These are phyloP conservation scores for Paxillus ammoniavirescens DNA, from an alignment of 768 basidiomycete genomes.

Conservation along the genomic window DNA sequence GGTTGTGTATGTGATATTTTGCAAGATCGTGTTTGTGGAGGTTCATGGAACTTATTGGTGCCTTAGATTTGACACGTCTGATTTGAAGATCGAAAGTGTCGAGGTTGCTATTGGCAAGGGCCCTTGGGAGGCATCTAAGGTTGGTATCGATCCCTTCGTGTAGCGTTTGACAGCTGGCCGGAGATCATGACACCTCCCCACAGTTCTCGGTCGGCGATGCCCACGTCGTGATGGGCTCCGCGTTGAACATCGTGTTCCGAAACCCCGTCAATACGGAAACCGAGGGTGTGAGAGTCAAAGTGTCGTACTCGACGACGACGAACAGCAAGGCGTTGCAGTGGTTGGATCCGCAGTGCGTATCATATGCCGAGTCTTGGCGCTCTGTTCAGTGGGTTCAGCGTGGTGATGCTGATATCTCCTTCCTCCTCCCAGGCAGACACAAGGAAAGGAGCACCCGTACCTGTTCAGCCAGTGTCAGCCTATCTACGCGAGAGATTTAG, in stretches of 20 bases:
- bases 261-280: constrained; percentile 28
- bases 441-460: constrained; percentile 82
- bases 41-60: background rate
- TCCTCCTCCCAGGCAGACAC: constrained; percentile 63
- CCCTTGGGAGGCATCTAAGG: constrained; percentile 41
- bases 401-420: background rate
- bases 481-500: constrained; percentile 79
- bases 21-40: background rate
- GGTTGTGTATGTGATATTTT: constrained; percentile 49
- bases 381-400: background rate
- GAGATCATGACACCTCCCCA: background rate
- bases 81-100: constrained; percentile 56
- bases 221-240: constrained; percentile 74
- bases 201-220: constrained; percentile 56
- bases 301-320: constrained; percentile 67
- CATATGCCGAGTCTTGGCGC: background rate
- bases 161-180: background rate
- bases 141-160: constrained; percentile 31
- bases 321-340: constrained; percentile 82
- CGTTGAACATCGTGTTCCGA: constrained; percentile 59
- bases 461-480: constrained; percentile 96
- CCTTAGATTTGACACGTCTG: constrained; percentile 70
- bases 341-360: constrained; percentile 70
- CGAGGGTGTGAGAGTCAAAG: constrained; percentile 43
- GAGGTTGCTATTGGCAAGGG: constrained; percentile 41